Base-by-base conservation (phyloP, 108 stramenopile species). In the Conticribra guillardii region DNA sequence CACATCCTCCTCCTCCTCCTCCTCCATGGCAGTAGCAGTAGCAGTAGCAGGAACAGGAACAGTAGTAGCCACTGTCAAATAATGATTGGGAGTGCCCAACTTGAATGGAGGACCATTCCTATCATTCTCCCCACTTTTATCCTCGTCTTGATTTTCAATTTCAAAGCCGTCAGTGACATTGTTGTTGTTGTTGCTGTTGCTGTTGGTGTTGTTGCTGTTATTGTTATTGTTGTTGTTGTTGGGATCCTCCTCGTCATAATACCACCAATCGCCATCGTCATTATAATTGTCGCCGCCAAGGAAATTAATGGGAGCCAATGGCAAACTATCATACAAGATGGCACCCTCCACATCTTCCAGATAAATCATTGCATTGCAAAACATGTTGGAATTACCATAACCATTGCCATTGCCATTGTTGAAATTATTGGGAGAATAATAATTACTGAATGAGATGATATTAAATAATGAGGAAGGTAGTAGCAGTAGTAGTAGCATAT, bases 301-400 rank as follows among this genome's bases (percentile, higher is more conserved):
- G 5, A 41, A 41, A 41, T 41, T 11, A 11, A 9, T 9, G 11
- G 37, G 37, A 41, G 37, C 37, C 5, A 11, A 41, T 41, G 37
- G 37, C 37, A 41, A 41, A 11, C 8, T 9, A 41, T 65, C 64
- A 23, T 65, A 65, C 4, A 34, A 31, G 18, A 52, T 24, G 17
- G 64, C 64, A 4, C 52, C 50, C 24, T 21, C 1, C 18, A 53
- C 15, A 27, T 65, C 64, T 65, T 65, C 64, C 2, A 65, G 33
- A 22, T 65, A 65, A 37, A 65, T 65, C 64, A 65, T 65, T 22
- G 51, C 64, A n/a, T n/a, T n/a, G n/a, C n/a, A n/a, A n/a, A n/a
- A n/a, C n/a, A n/a, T n/a, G n/a, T n/a, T n/a, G n/a, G n/a, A n/a
- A n/a, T n/a, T n/a, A n/a, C n/a, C n/a, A n/a, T n/a, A n/a, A n/a